A percentile compares a stretch with the other conserved stretches of the same genome.
Evolutionary conservation across 495 filamentous ascomycete species (phyloP).

Genomic region (Penicillium daleae): DNA sequence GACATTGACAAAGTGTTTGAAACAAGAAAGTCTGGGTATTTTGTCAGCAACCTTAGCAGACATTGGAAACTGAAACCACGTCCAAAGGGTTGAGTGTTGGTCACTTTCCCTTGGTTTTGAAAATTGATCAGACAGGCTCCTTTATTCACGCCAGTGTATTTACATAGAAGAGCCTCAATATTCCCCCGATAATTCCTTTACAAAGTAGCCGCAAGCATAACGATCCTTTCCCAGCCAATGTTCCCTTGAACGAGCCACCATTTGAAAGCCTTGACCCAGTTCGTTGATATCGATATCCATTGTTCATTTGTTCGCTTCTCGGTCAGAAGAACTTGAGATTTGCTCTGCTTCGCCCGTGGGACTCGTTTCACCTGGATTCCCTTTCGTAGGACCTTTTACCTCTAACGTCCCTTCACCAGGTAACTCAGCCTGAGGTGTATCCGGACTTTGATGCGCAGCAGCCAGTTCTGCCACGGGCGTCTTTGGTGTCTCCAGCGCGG

Average conservation of each 20-base stretch:
- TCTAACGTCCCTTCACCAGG: not conserved
- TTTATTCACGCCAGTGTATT: not conserved
- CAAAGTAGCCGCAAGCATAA: no score
- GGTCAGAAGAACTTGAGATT: not conserved
- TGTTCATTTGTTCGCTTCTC: not conserved
- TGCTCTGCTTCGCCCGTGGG: not conserved
- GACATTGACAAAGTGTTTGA: not conserved
- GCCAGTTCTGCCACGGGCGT: not conserved
- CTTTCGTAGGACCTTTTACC: not conserved
- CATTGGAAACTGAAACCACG: not conserved
- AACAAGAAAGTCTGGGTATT: not conserved
- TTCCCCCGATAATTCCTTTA: not conserved
- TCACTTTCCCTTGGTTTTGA: not conserved
- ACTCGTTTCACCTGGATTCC: not conserved
- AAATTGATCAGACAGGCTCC: not conserved
- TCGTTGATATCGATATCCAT: not conserved
- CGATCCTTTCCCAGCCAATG: not conserved
- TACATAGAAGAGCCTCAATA: not conserved
- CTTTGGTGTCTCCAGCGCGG: not conserved
- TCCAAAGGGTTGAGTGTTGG: not conserved
- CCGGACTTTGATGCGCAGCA: not conserved
- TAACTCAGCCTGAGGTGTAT: constrained; percentile 15
- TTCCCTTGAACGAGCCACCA: no score
- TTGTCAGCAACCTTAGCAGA: not conserved
- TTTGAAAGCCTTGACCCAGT: not conserved